phyloP scores from a whole-genome alignment of 2,329 filamentous ascomycete species.

The Scedosporium apiospermum region DNA sequence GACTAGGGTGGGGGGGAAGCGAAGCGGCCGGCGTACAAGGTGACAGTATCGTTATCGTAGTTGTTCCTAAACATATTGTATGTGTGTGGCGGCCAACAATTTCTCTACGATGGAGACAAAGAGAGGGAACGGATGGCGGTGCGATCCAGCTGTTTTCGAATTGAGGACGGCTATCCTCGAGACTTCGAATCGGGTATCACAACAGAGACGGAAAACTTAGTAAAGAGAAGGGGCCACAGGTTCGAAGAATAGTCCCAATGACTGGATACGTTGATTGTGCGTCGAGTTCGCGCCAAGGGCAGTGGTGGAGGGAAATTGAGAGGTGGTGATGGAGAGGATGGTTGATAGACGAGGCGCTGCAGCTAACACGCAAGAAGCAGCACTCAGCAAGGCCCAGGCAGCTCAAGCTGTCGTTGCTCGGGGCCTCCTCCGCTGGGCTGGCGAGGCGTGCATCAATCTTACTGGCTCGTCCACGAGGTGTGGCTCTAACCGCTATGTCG shows the following conservation, averaged over 20 bases:
- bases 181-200: not conserved
- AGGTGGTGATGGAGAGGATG: not conserved
- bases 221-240: not conserved
- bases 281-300: not conserved
- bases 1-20: conserved; percentile 7
- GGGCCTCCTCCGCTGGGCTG: not conserved
- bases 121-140: not conserved
- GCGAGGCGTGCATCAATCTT: not conserved
- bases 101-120: not conserved
- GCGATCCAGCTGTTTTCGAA: not conserved
- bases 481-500: not conserved
- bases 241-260: not conserved
- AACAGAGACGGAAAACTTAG: not conserved
- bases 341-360: conserved; percentile 2
- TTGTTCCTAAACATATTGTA: conserved; percentile 96
- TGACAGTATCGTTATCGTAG: conserved; percentile 99
- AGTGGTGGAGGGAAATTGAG: not conserved
- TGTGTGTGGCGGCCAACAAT: not conserved
- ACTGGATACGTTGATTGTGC: not conserved
- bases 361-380: conserved; percentile 5
- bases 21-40: conserved; percentile 64
- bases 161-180: not conserved
- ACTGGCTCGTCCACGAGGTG: not conserved
- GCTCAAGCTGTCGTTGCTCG: conserved; percentile 7
- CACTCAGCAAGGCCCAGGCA: conserved; percentile 2